Evolutionary conservation across 129 eudicot species (phyloP).

Genomic region (Flaveria sonorensis): DNA sequence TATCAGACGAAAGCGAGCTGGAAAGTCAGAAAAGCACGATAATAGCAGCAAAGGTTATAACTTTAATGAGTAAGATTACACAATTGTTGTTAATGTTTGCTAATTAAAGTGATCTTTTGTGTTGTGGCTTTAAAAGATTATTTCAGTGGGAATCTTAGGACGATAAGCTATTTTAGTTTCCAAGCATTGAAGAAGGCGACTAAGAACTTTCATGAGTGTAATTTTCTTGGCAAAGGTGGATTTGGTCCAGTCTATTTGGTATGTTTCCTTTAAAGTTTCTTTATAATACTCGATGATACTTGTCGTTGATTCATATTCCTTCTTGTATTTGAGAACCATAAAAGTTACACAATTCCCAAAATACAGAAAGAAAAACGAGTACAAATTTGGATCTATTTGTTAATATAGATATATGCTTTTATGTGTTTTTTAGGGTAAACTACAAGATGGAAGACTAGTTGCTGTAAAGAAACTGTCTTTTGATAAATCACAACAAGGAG

Average conservation of each 20-base stretch:
- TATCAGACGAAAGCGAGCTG: constrained; percentile 31
- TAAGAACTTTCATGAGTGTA: constrained; percentile 54
- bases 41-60: constrained; percentile 37
- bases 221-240: constrained; percentile 72
- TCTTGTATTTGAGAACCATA: constrained; percentile 1
- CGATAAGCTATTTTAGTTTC: constrained; percentile 52
- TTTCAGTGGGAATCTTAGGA: constrained; percentile 48
- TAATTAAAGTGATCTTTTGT: not conserved
- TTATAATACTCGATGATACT: not conserved
- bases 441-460: constrained; percentile 57
- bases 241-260: constrained; percentile 70
- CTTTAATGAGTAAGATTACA: not conserved
- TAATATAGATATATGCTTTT: not conserved
- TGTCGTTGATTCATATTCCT: not conserved
- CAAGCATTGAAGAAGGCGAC: constrained; percentile 61
- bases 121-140: constrained; percentile 34
- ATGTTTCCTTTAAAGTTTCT: constrained; percentile 10
- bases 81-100: not conserved
- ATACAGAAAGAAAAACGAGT: not conserved
- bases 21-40: constrained; percentile 20
- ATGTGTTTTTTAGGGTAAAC: constrained; percentile 45
- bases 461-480: constrained; percentile 55
- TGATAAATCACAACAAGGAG: constrained; percentile 72
- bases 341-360: not conserved
- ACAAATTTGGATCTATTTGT: not conserved